Base-by-base conservation (phyloP, 768 basidiomycete species). In the Neoboletus magnificus region DNA sequence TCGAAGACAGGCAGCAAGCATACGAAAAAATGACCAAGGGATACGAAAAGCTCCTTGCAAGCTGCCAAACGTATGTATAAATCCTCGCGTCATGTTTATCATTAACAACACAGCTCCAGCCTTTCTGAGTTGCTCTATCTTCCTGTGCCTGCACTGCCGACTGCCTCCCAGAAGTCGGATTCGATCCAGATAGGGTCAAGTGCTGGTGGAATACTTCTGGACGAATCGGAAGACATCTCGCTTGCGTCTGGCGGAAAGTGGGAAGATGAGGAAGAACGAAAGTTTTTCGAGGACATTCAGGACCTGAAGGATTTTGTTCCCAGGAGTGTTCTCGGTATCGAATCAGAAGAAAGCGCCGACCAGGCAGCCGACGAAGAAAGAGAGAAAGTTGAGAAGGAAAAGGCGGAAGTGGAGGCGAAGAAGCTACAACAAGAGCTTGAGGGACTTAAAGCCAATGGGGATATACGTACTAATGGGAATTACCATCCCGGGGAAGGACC, bases 1-100 rank as follows among this genome's bases (percentile, higher is more conserved):
- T 99, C 62, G 97, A 99, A 67, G 97, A 99, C 70, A 84, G 97
- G 33, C 96, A 98, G 70, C 95, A 98, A 71, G 93, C 91, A 11
- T 99, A 99, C 68, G 97, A 99, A 76, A 94, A 93, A 75, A 97
- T 98, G 91, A 94, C 93, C 37, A 93, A 91, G 72, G 82, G 85
- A 43, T 98, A 98, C 64, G 97, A 99, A 73, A 93, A 95, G 56
- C 74, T 98, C 23, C 81, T 94, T 46, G 77, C 87, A 16, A 93
- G 85, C 64, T 95, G 94, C 55, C 92, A 97, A 73, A 85, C 84
- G 91, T 95, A 62, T 64, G 85, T 71, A 20, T 36, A 10, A 37
- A n/a, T 27, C 56, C 33, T 40, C 12, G 15, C 5, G 39, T 36
- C 48, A 40, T 60, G 10, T 37, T 35, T 27, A 2, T 33, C 10